Percentiles rank a stretch among this genome's conserved stretches.
These are phyloP conservation scores for Gyrodon lividus DNA, from an alignment of 768 basidiomycete species.

Conservation along the genomic window DNA sequence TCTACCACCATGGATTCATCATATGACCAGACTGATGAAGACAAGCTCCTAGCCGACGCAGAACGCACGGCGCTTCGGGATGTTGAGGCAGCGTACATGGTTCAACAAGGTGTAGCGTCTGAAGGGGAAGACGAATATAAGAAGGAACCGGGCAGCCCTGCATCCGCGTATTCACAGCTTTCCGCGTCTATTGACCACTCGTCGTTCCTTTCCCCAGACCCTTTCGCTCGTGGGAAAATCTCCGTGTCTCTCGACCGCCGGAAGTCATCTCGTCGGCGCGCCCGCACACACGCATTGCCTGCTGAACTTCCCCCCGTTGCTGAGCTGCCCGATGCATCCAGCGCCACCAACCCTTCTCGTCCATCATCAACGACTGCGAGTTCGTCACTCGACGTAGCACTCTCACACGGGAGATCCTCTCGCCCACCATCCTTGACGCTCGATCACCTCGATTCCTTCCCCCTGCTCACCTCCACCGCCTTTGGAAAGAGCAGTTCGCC, in stretches of 20 bases:
- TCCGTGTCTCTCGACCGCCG: slow-evolving; percentile 2
- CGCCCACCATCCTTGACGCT: slow-evolving; percentile 7
- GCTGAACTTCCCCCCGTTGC: slow-evolving; percentile 20
- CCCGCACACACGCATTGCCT: not conserved
- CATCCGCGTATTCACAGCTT: slow-evolving; percentile 25
- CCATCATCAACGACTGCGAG: slow-evolving; percentile 2
- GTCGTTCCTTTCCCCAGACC: not conserved
- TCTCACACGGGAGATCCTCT: slow-evolving; percentile 12
- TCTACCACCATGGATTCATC: slow-evolving; percentile 11
- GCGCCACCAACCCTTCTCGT: not conserved
- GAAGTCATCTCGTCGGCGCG: slow-evolving; percentile 8
- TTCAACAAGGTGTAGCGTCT: not conserved
- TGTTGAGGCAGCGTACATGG: slow-evolving; percentile 1
- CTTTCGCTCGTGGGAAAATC: slow-evolving; percentile 1
- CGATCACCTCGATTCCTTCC: slow-evolving; percentile 5
- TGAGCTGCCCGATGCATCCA: slow-evolving; percentile 14
- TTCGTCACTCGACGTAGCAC: slow-evolving; percentile 7
- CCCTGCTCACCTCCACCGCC: slow-evolving; percentile 25
- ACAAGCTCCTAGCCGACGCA: slow-evolving; percentile 15
- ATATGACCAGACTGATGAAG: not conserved
- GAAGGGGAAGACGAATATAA: not conserved
- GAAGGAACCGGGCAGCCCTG: not conserved
- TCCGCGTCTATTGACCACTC: slow-evolving; percentile 22
- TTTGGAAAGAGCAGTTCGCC: slow-evolving; percentile 25
- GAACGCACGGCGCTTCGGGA: slow-evolving; percentile 16